phyloP scores from a whole-genome alignment of 2,329 filamentous ascomycete species.

The Colletotrichum tanaceti region DNA sequence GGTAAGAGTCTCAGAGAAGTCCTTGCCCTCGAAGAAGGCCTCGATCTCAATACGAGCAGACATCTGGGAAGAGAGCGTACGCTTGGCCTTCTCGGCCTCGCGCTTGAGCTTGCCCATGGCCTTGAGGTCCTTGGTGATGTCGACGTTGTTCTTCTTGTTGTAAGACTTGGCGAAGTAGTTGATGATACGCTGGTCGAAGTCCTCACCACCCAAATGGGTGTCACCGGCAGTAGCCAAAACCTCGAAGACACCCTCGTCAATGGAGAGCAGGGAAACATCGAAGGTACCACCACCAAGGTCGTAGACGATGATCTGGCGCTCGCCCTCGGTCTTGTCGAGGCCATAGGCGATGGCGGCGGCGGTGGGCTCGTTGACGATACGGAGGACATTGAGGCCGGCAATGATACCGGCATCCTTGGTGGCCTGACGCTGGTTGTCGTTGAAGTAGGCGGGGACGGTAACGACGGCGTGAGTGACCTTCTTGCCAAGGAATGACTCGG shows the following conservation, averaged over 20 bases:
- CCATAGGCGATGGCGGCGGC: constrained; percentile 96
- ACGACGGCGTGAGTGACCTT: constrained; percentile 90
- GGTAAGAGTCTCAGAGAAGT: constrained; percentile 98
- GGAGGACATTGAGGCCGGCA: constrained; percentile 92
- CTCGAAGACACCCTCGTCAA: constrained; percentile 93
- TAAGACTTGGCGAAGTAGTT: constrained; percentile 96
- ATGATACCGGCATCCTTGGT: constrained; percentile 96
- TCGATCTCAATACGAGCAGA: constrained; percentile 96
- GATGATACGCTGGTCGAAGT: constrained; percentile 98
- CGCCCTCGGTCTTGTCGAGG: constrained; percentile 84
- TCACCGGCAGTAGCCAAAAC: constrained; percentile 95
- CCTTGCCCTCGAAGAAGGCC: constrained; percentile 94
- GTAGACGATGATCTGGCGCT: constrained; percentile 92
- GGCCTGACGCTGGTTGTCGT: constrained; percentile 96
- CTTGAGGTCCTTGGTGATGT: constrained; percentile 94
- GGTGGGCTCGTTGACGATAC: constrained; percentile 96
- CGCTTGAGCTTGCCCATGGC: constrained; percentile 99
- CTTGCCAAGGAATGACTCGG: constrained; percentile 83
- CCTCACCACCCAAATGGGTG: constrained; percentile 97
- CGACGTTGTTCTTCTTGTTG: constrained; percentile 97
- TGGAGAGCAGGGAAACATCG: constrained; percentile 92
- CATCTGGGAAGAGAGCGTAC: constrained; percentile 94
- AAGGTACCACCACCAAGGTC: constrained; percentile 95
- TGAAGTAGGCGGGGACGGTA: constrained; percentile 97
- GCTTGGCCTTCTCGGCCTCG: constrained; percentile 99